Base-by-base conservation (phyloP, 1,139 yeast species). In the Diutina ranongensis region DNA sequence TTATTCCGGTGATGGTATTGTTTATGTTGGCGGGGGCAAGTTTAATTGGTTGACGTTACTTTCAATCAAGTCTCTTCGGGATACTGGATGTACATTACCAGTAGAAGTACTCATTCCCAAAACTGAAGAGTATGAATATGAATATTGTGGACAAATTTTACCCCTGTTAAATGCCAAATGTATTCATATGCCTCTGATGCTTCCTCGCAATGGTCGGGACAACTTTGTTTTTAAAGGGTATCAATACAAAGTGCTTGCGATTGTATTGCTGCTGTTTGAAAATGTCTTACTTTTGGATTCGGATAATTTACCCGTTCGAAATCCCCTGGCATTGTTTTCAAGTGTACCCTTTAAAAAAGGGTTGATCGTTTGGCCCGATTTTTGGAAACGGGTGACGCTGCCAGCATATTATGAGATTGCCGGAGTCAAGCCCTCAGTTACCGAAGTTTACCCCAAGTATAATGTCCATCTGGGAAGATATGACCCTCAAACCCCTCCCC, bases 291-390 rank as follows among this genome's bases (percentile, higher is more conserved):
- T 85, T 46, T 62, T 85, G 51, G 95, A 86, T 59, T 82, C 92
- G 45, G 95, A 86, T 57, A 79, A 81, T 52, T 70, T 80, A 47
- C 87, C 89, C 1, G 70, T 80, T 2, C 71, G 69, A 53, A 64
- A 74, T 3, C 78, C 86, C 15, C 80, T 75, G 54, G 54, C 58
- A 20, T 58, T 82, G 2, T 78, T 84, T 54, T 66, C 67, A 8
- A 67, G 74, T 46, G 74, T 72, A 35, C 75, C 85, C 5, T 84
- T 71, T 60, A 60, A 60, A 36, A 55, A 68, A 19, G 89, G 92
- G 1, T 68, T 82, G 63, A 72, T 84, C 3, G 64, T 82, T 27
- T 84, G 94, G 89, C 92, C 94, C 3, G 94, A 85, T 60, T 84
- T 77, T 58, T 85, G 94, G 94, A 71, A 74, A 53, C 69, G 94